These are phyloP conservation scores for Linnemannia zychae DNA, from an alignment of 192 early-diverging fungal species.

Conservation along the genomic window DNA sequence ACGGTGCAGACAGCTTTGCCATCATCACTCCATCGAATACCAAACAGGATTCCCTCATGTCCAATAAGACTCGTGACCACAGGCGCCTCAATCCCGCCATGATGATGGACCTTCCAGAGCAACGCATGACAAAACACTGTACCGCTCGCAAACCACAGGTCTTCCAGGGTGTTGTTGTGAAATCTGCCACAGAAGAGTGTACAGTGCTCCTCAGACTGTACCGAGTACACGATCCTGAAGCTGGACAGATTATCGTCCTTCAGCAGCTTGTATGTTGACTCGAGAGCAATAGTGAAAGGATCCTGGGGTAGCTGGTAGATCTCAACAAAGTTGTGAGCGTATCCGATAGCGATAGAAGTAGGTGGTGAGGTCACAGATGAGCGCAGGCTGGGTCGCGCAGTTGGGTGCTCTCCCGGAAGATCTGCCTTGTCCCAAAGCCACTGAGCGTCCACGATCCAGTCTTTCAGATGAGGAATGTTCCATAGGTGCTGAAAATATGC, in stretches of 20 bases:
- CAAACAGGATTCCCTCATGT: constrained; percentile 86
- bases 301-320: constrained; percentile 61
- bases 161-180: constrained; percentile 64
- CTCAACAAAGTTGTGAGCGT: constrained; percentile 82
- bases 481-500: constrained; percentile 38
- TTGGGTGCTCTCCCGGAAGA: constrained; percentile 23
- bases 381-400: constrained; percentile 29
- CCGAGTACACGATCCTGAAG: constrained; percentile 41
- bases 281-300: constrained; percentile 14
- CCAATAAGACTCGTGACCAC: constrained; percentile 62
- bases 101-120: constrained; percentile 71
- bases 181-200: constrained; percentile 85
- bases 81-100: constrained; percentile 57
- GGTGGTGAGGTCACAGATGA: constrained; percentile 25
- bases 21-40: constrained; percentile 75
- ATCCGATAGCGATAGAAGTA: constrained; percentile 70
- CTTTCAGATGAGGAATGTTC: constrained; percentile 62
- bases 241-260: constrained; percentile 10
- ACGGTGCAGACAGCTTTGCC: constrained; percentile 73
- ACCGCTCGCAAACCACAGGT: constrained; percentile 74
- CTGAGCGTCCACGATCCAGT: constrained; percentile 86
- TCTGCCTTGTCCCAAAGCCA: constrained; percentile 68
- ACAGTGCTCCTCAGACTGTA: constrained; percentile 76
- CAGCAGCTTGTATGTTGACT: neutral
- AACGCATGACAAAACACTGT: constrained; percentile 90